These are phyloP conservation scores for Xylaria venustula DNA, from an alignment of 495 filamentous ascomycete genomes.

Conservation along the genomic window DNA sequence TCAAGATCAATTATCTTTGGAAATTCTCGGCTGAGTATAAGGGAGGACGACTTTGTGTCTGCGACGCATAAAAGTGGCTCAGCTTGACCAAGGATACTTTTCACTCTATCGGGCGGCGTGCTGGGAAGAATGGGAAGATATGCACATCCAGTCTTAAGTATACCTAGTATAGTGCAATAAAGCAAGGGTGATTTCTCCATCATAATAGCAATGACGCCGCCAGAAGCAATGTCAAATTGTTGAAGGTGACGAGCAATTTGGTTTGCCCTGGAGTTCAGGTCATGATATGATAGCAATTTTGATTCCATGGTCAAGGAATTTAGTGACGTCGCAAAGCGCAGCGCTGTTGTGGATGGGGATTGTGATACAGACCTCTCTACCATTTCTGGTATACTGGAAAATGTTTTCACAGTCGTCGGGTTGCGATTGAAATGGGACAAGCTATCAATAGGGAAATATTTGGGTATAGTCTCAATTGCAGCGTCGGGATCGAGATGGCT, in stretches of 20 bases:
- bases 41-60: slow-evolving; percentile 20
- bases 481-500: slow-evolving; percentile 30
- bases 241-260: slow-evolving; percentile 59
- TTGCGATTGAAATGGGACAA: slow-evolving; percentile 58
- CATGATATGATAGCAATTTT: slow-evolving; percentile 56
- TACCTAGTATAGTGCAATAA: slow-evolving; percentile 69
- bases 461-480: slow-evolving; percentile 28
- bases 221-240: slow-evolving; percentile 39
- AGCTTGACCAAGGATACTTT: slow-evolving; percentile 54
- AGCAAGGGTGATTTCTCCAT: slow-evolving; percentile 69
- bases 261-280: slow-evolving; percentile 63
- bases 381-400: slow-evolving; percentile 42
- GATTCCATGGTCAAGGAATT: slow-evolving; percentile 24
- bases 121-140: slow-evolving; percentile 69
- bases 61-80: slow-evolving; percentile 48
- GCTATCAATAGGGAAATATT: slow-evolving; percentile 32
- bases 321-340: slow-evolving; percentile 57
- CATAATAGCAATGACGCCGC: slow-evolving; percentile 61
- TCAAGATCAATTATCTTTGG: slow-evolving; percentile 38
- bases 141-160: slow-evolving; percentile 69
- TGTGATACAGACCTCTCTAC: slow-evolving; percentile 52
- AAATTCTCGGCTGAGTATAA: slow-evolving; percentile 19
- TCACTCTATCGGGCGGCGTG: slow-evolving; percentile 56
- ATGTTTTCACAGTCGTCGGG: slow-evolving; percentile 12
- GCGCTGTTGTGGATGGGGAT: slow-evolving; percentile 53